Percentiles rank a stretch among this genome's conserved stretches.
Conservation (phyloP, 1,284 basidiomycete genomes). For the Papiliotrema nemorosa region DNA sequence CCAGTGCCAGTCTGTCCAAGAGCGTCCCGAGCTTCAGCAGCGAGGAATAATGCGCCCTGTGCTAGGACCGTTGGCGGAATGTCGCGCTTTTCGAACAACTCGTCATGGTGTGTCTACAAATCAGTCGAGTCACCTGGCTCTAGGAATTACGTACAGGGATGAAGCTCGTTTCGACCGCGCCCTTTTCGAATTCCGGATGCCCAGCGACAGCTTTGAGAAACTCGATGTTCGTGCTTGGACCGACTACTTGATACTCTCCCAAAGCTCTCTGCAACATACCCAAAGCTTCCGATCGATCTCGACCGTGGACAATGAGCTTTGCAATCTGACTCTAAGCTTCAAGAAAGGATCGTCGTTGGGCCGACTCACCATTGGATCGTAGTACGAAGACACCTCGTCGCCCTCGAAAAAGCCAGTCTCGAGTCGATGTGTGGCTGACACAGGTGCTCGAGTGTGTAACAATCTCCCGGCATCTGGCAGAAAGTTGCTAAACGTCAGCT, state of each 20-base stretch:
- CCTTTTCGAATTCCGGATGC: slow-evolving; percentile 70
- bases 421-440: slow-evolving; percentile 66
- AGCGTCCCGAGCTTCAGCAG: slow-evolving; percentile 58
- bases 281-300: slow-evolving; percentile 80
- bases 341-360: background rate
- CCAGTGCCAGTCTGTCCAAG: slow-evolving; percentile 22
- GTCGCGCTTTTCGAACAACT: slow-evolving; percentile 65
- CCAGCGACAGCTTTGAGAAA: slow-evolving; percentile 75
- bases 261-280: slow-evolving; percentile 73
- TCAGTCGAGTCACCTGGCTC: background rate
- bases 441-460: slow-evolving; percentile 60
- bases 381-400: slow-evolving; percentile 84
- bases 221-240: slow-evolving; percentile 85
- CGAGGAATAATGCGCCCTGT: slow-evolving; percentile 71
- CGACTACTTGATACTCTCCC: slow-evolving; percentile 84
- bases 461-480: slow-evolving; percentile 84
- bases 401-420: slow-evolving; percentile 86
- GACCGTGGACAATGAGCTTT: slow-evolving; percentile 77
- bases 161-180: slow-evolving; percentile 90
- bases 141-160: slow-evolving; percentile 60
- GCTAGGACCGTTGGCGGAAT: slow-evolving; percentile 65
- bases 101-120: slow-evolving; percentile 69
- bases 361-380: slow-evolving; percentile 85
- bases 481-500: slow-evolving; percentile 57
- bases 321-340: slow-evolving; percentile 28